Conservation (phyloP, 2,329 filamentous ascomycete genomes). For the Blastomyces silverae region DNA sequence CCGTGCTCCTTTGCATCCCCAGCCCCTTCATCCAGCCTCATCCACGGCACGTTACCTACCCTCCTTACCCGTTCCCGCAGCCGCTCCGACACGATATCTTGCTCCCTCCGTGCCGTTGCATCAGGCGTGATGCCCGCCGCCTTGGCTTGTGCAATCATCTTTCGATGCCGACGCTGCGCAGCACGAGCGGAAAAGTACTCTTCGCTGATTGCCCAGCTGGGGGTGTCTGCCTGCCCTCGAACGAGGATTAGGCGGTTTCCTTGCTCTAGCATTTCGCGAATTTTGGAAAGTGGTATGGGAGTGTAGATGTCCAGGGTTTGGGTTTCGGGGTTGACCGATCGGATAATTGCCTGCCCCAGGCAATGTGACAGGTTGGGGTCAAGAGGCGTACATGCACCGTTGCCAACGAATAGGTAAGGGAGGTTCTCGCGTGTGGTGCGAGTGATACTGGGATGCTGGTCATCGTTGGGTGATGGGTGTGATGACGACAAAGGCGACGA, state of each 20-base stretch:
- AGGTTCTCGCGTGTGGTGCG: slow-evolving; percentile 42
- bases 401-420: slow-evolving; percentile 46
- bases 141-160: slow-evolving; percentile 23
- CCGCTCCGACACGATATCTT: slow-evolving; percentile 24
- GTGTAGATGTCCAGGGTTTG: slow-evolving; percentile 45
- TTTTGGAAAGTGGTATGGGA: slow-evolving; percentile 36
- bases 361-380: slow-evolving; percentile 45
- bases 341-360: slow-evolving; percentile 47
- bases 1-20: slow-evolving; percentile 14
- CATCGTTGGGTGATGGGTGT: slow-evolving; percentile 6
- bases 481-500: slow-evolving; percentile 12
- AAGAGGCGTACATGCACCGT: slow-evolving; percentile 39
- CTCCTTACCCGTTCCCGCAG: slow-evolving; percentile 33
- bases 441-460: slow-evolving; percentile 27
- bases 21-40: slow-evolving; percentile 35
- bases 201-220: slow-evolving; percentile 42
- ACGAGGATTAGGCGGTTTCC: slow-evolving; percentile 44
- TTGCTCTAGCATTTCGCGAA: slow-evolving; percentile 31
- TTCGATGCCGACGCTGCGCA: slow-evolving; percentile 32
- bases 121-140: slow-evolving; percentile 20
- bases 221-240: slow-evolving; percentile 42
- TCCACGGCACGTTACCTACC: slow-evolving; percentile 38
- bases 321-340: slow-evolving; percentile 35
- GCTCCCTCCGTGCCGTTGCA: slow-evolving; percentile 18
- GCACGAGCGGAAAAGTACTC: slow-evolving; percentile 38